A percentile compares a stretch with the other conserved stretches of the same genome.
phyloP scores from a whole-genome alignment of 1,139 yeast genomes.

The Pichiaceae sp. region DNA sequence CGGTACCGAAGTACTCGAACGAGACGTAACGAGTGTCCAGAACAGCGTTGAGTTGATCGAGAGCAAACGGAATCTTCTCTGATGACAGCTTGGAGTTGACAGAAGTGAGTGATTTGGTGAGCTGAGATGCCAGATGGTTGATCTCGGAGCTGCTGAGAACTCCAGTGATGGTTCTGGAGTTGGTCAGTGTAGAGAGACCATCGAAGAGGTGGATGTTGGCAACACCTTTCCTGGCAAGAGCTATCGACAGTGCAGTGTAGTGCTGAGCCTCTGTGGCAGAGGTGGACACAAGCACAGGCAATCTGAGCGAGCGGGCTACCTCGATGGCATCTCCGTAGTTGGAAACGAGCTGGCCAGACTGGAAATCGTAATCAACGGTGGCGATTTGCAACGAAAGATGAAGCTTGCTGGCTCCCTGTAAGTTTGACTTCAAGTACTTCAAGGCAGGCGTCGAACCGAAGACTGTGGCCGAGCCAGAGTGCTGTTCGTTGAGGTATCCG shows the following conservation, averaged over 20 bases:
- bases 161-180: constrained; percentile 40
- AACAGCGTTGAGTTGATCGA: constrained; percentile 43
- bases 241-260: constrained; percentile 57
- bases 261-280: constrained; percentile 58
- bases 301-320: constrained; percentile 55
- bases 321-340: constrained; percentile 61
- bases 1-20: constrained; percentile 64
- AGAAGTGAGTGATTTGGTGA: constrained; percentile 29
- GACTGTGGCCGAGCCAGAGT: constrained; percentile 30
- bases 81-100: constrained; percentile 19
- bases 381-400: constrained; percentile 68
- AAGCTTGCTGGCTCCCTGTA: constrained; percentile 35
- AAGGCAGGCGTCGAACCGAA: constrained; percentile 65
- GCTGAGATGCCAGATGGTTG: constrained; percentile 11
- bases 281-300: constrained; percentile 68
- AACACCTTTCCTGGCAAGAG: constrained; percentile 44
- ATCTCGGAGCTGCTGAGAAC: constrained; percentile 40
- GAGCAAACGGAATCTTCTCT: constrained; percentile 37
- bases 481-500: constrained; percentile 51
- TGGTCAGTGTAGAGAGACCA: constrained; percentile 61
- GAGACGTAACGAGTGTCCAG: constrained; percentile 55
- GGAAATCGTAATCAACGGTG: constrained; percentile 59
- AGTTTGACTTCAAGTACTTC: constrained; percentile 43
- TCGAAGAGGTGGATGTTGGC: constrained; percentile 72
- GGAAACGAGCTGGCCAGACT: constrained; percentile 43